Base-by-base conservation (phyloP, 1,284 basidiomycete genomes). In the Ceratobasidium theobromae region DNA sequence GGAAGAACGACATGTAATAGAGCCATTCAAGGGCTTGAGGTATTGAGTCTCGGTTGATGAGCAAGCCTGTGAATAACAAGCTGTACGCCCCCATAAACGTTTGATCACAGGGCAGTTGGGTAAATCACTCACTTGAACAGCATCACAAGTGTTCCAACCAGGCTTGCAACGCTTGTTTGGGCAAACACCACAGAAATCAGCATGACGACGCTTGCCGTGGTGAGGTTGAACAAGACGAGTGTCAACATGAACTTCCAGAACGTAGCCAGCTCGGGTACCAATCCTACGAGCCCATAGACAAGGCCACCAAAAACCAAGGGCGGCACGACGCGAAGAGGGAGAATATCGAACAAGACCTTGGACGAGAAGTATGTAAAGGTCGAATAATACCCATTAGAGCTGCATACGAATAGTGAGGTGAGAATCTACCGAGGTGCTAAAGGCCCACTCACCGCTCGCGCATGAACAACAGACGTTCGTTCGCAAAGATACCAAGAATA, bases 191-290 rank as follows among this genome's bases (percentile, higher is more conserved):
- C 91, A 9, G 91, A 94, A 46, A 99, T 82, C 76, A 95, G 85
- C 5, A 99, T 80, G 40, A 98, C 90, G 49, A 95, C 89, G 72
- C 89, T 92, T 21, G 93, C 93, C 0, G 95, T 95, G 0, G 94
- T 90, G 67, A 98, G 79, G 78, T 98, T 98, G 86, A 98, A 98
- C 45, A 98, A 77, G 11, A 99, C 93, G 30, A 98, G 83, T 1
- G 88, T 90, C 70, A 99, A 86, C 78, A 98, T 88, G 80, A 98
- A 98, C 78, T 97, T 97, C 95, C 96, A 98, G 81, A 98, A 98
- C 16, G 85, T 86, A 0, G 85, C 80, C 3, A 98, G 88, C 4
- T 87, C 89, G 0, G 93, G 91, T 14, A 98, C 95, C 43, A 99
- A 86, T 6, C 96, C 96, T 2, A 98, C 93, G 5, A 97, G 84